Percentiles rank a stretch among this genome's conserved stretches.
phyloP scores from a whole-genome alignment of 2,329 filamentous ascomycete genomes.

The Fusarium palustre region DNA sequence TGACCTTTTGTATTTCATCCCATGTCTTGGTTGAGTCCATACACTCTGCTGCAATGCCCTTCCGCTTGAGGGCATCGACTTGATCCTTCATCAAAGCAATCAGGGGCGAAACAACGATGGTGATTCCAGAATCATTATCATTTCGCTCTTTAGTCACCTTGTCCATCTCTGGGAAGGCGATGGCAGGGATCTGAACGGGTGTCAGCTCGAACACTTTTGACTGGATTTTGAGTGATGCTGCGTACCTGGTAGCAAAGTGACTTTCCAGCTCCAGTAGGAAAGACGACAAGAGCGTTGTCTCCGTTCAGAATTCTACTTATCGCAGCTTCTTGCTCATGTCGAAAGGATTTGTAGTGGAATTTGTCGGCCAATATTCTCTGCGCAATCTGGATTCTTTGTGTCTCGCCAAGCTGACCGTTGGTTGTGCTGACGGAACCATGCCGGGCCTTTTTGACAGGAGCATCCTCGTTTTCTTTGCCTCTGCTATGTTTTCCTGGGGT shows the following conservation, averaged over 20 bases:
- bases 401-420: not conserved
- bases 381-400: constrained; percentile 32
- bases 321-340: constrained; percentile 59
- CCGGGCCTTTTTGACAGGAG: constrained; percentile 28
- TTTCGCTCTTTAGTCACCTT: constrained; percentile 42
- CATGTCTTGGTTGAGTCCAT: constrained; percentile 67
- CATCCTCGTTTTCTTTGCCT: constrained; percentile 1
- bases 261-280: constrained; percentile 63
- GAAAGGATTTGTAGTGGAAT: constrained; percentile 56
- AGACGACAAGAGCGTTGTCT: constrained; percentile 58
- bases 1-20: constrained; percentile 57
- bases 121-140: constrained; percentile 59
- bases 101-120: constrained; percentile 67
- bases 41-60: constrained; percentile 64
- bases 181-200: constrained; percentile 55
- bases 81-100: constrained; percentile 72
- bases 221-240: not conserved
- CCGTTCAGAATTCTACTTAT: constrained; percentile 55
- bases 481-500: constrained; percentile 21
- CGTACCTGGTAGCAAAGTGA: constrained; percentile 61
- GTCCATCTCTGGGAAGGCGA: constrained; percentile 61
- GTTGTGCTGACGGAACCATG: not conserved
- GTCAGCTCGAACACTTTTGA: not conserved
- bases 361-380: constrained; percentile 51
- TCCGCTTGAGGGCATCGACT: constrained; percentile 63